phyloP scores from a whole-genome alignment of 2,329 filamentous ascomycete species.

The Aspergillus brasiliensis region DNA sequence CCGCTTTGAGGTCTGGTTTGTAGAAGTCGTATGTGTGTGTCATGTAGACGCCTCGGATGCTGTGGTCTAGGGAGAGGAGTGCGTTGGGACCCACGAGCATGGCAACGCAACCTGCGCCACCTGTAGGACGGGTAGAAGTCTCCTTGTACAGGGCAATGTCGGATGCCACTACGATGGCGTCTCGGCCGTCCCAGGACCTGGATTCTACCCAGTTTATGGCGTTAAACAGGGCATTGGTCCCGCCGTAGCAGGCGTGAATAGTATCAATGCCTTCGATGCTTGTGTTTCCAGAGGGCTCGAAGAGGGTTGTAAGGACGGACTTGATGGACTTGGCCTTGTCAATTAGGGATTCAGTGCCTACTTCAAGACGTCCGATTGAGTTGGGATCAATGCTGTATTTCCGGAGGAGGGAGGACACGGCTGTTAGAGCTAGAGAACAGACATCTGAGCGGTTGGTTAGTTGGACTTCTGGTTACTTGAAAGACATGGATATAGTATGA shows the following conservation, averaged over 20 bases:
- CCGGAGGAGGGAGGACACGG: conserved; percentile 72
- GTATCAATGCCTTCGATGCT: conserved; percentile 83
- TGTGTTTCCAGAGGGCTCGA: conserved; percentile 70
- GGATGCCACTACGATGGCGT: conserved; percentile 76
- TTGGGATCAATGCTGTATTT: conserved; percentile 82
- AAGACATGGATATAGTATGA: neutral
- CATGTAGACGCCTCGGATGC: conserved; percentile 78
- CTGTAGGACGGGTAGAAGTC: conserved; percentile 77
- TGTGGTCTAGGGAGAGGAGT: conserved; percentile 74
- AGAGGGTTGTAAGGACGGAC: conserved; percentile 83
- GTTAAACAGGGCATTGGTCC: conserved; percentile 83
- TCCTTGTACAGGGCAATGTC: conserved; percentile 87
- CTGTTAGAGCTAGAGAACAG: conserved; percentile 82
- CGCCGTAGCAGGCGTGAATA: conserved; percentile 83
- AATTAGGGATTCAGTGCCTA: conserved; percentile 81
- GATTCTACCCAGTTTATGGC: conserved; percentile 83
- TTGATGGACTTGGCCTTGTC: conserved; percentile 93
- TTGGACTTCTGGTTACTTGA: neutral
- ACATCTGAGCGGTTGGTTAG: conserved; percentile 65
- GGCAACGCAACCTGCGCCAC: conserved; percentile 77
- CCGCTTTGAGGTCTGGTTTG: conserved; percentile 84
- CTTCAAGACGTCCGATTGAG: conserved; percentile 77
- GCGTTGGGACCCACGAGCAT: conserved; percentile 78
- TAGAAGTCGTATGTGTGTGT: conserved; percentile 86
- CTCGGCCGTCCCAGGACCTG: conserved; percentile 80